Conservation (phyloP, 495 filamentous ascomycete species). For the Evernia prunastri region DNA sequence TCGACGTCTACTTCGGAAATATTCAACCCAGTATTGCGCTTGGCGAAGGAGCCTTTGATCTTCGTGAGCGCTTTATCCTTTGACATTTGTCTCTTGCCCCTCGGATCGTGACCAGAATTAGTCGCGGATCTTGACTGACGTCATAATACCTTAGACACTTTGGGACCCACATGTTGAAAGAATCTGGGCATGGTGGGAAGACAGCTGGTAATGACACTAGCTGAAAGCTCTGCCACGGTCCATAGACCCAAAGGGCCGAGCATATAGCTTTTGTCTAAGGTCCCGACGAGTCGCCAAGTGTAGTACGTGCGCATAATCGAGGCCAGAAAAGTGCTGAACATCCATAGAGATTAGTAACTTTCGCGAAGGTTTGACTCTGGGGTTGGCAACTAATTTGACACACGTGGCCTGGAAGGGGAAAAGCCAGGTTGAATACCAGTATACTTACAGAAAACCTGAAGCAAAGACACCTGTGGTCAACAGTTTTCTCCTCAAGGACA, state of each 20-base stretch:
- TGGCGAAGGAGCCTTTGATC: not conserved
- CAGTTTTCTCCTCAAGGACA: slow-evolving; percentile 11
- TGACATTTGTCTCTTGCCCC: not conserved
- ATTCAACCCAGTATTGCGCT: not conserved
- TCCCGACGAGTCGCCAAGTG: not conserved
- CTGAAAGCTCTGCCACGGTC: slow-evolving; percentile 10
- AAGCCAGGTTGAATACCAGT: not conserved
- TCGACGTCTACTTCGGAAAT: not conserved
- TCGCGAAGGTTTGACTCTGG: too few species aligned
- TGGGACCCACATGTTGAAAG: slow-evolving; percentile 15
- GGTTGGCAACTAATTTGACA: too few species aligned
- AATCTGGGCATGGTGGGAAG: slow-evolving; percentile 19
- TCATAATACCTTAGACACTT: not conserved
- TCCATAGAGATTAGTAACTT: not conserved
- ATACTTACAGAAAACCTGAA: slow-evolving; percentile 14
- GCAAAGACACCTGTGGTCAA: slow-evolving; percentile 14
- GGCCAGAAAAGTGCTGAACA: slow-evolving; percentile 16
- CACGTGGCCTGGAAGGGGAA: too few species aligned
- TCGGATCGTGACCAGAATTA: not conserved
- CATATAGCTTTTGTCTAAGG: slow-evolving; percentile 16
- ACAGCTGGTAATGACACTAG: slow-evolving; percentile 18
- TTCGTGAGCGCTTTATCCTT: not conserved
- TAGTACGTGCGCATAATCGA: slow-evolving; percentile 22
- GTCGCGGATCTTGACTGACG: not conserved
- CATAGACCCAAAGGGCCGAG: slow-evolving; percentile 6